Evolutionary conservation across 228 moss, liverwort and hornwort species (phyloP).

Genomic region (Sphagnum magellanicum): DNA sequence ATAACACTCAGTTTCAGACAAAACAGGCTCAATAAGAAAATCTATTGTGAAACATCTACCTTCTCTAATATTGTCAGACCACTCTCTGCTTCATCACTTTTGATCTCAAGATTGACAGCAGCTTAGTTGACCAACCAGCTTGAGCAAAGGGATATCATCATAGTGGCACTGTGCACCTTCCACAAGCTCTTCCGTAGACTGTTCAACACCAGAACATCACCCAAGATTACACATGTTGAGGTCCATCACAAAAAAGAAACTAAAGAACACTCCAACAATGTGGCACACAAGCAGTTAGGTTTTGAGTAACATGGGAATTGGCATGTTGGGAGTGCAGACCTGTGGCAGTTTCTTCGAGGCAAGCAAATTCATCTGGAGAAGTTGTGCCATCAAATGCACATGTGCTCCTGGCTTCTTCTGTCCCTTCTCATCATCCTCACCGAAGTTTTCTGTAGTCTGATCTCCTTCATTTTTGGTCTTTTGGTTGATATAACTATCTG

Average conservation of each 20-base stretch:
- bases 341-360: constrained; percentile 38
- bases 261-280: no score
- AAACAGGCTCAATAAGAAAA: no score
- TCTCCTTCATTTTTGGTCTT: not conserved
- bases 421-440: not conserved
- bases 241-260: no score
- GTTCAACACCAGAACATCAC: not conserved
- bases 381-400: constrained; percentile 24
- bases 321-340: constrained; percentile 38
- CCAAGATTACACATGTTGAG: no score
- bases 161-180: constrained; percentile 47
- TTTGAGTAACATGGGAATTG: no score
- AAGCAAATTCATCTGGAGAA: constrained; percentile 31
- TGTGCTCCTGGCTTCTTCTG: constrained; percentile 26
- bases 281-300: no score
- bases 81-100: no score
- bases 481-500: no score
- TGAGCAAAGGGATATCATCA: constrained; percentile 52
- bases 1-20: no score
- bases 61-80: no score
- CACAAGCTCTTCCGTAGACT: constrained; percentile 48
- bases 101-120: no score
- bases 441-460: constrained; percentile 11
- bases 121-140: constrained; percentile 26
- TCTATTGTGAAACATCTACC: no score